Percentiles rank a stretch among this genome's conserved stretches.
These are phyloP conservation scores for Pseudofabraea citricarpa DNA, from an alignment of 2,329 filamentous ascomycete species.

Conservation along the genomic window DNA sequence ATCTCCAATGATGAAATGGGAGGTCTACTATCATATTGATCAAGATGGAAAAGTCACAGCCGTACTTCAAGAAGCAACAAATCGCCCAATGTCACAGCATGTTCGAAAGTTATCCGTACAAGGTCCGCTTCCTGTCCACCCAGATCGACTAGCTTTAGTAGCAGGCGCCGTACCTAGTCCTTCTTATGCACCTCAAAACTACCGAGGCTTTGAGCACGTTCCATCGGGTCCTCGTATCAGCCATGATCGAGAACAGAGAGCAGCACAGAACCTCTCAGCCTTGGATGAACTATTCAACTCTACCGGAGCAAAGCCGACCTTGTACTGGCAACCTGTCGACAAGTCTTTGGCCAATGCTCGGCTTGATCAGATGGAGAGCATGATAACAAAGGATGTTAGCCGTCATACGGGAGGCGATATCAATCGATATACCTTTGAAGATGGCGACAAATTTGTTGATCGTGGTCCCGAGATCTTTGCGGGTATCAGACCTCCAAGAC, in stretches of 20 bases:
- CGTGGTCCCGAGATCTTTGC: slow-evolving; percentile 66
- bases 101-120: slow-evolving; percentile 17
- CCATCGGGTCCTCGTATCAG: slow-evolving; percentile 28
- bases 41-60: slow-evolving; percentile 51
- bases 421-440: slow-evolving; percentile 68
- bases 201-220: slow-evolving; percentile 20
- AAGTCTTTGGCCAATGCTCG: slow-evolving; percentile 60
- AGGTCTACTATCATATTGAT: slow-evolving; percentile 63
- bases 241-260: slow-evolving; percentile 6
- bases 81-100: slow-evolving; percentile 16
- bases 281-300: slow-evolving; percentile 56
- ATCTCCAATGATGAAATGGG: slow-evolving; percentile 53
- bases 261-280: slow-evolving; percentile 27
- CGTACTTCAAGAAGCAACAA: slow-evolving; percentile 45
- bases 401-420: slow-evolving; percentile 35
- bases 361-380: slow-evolving; percentile 50
- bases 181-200: slow-evolving; percentile 22
- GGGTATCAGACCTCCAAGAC: slow-evolving; percentile 53
- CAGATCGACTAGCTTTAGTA: neutral
- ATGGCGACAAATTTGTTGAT: slow-evolving; percentile 62
- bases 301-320: slow-evolving; percentile 56
- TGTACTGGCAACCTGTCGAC: slow-evolving; percentile 61
- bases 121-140: slow-evolving; percentile 12
- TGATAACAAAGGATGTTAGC: slow-evolving; percentile 32
- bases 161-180: neutral